Evolutionary conservation across 1,139 yeast genomes (phyloP).

Genomic region (Starmera stellimalicola): DNA sequence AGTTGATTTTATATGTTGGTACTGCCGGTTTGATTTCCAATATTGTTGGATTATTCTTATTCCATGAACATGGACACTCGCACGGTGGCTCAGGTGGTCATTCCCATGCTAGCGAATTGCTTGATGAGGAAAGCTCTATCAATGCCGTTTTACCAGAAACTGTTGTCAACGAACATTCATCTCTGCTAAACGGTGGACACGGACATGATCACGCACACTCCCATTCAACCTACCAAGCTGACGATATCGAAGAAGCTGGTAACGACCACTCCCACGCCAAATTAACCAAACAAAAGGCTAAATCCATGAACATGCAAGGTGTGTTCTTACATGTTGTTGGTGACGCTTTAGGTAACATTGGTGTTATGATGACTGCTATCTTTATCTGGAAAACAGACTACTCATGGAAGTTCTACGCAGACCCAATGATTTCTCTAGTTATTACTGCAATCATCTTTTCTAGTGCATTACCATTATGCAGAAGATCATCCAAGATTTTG

Average conservation of each 20-base stretch:
- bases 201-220: slow-evolving; percentile 20
- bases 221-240: no score
- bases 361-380: slow-evolving; percentile 83
- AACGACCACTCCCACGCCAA: slow-evolving; percentile 12
- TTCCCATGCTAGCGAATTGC: slow-evolving; percentile 31
- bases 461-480: slow-evolving; percentile 84
- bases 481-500: slow-evolving; percentile 77
- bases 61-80: slow-evolving; percentile 84
- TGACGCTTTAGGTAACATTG: slow-evolving; percentile 91
- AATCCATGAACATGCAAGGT: slow-evolving; percentile 92
- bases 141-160: slow-evolving; percentile 23
- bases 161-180: slow-evolving; percentile 17
- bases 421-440: slow-evolving; percentile 76
- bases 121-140: slow-evolving; percentile 14
- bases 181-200: slow-evolving; percentile 8
- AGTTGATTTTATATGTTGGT: slow-evolving; percentile 75
- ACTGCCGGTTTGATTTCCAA: slow-evolving; percentile 75
- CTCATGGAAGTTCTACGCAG: slow-evolving; percentile 79
- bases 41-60: slow-evolving; percentile 70
- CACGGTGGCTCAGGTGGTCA: slow-evolving; percentile 36
- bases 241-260: slow-evolving; percentile 14
- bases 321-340: slow-evolving; percentile 93
- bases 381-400: slow-evolving; percentile 91
- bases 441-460: slow-evolving; percentile 85
- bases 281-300: slow-evolving; percentile 25